A percentile compares a stretch with the other conserved stretches of the same genome.
These are phyloP conservation scores for Ophiocordyceps camponoti-rufipedis DNA, from an alignment of 2,329 filamentous ascomycete genomes.

Conservation along the genomic window DNA sequence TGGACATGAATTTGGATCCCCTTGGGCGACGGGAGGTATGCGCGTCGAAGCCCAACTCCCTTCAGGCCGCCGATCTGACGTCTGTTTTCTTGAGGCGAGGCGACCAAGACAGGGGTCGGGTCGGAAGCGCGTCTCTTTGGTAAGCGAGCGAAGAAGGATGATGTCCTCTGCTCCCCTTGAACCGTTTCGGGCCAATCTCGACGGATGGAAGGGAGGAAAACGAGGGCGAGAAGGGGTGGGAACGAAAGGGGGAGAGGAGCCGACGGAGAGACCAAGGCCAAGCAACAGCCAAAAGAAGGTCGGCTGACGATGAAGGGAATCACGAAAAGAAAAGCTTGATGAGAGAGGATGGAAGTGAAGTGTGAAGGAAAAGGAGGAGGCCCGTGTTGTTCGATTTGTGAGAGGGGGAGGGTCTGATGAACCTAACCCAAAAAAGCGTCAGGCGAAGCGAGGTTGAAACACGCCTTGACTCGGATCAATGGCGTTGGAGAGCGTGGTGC, in stretches of 20 bases:
- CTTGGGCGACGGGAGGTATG: background rate
- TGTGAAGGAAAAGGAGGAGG: background rate
- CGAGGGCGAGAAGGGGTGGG: background rate
- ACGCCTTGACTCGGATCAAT: background rate
- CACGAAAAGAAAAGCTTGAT: background rate
- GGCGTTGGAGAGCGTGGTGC: background rate
- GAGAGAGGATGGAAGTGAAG: background rate
- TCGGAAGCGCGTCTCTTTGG: background rate
- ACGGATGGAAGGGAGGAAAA: background rate
- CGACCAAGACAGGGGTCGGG: background rate
- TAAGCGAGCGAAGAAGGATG: background rate
- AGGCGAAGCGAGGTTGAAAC: background rate
- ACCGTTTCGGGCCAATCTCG: background rate
- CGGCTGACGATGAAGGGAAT: background rate
- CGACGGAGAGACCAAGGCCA: background rate
- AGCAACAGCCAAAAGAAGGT: background rate
- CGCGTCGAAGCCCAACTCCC: background rate
- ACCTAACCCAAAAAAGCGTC: background rate
- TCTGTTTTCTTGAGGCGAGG: background rate
- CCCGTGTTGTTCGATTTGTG: background rate
- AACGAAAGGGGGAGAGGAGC: background rate
- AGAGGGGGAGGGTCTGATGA: background rate
- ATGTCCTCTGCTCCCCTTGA: background rate
- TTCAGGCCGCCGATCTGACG: background rate
- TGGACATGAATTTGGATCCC: too few species aligned